Evolutionary conservation across 768 basidiomycete species (phyloP), one percentile per base, ranked within the genome.

Genomic region (Termitomyces sp.): DNA sequence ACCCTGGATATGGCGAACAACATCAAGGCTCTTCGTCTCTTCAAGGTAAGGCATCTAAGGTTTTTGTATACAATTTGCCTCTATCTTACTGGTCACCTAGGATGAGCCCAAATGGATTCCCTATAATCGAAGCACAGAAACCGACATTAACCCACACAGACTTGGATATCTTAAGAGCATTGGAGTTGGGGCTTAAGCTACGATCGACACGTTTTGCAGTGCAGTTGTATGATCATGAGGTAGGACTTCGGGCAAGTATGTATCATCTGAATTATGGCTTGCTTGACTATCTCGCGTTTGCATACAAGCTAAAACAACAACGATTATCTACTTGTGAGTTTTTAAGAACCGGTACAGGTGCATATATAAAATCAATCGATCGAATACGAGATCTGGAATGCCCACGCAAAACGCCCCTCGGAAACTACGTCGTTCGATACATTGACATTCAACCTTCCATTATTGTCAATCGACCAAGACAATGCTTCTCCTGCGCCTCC

Each of bases 91-190:
- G 55, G 52, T 29, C 42, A 20, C 20, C 33, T 68, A 95, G 91
- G 92, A 95, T 57, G 92, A 93, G 65, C 93, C 92, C 15, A 94
- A 92, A 69, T 97, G 94, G 94, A 76, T 82, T 0, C 89, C 93
- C 0, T 73, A 91, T 69, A 85, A 88, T 65, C 82, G 92, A 20
- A 74, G 78, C 46, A 56, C 65, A 0, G 76, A 76, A 22, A 88
- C 88, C 0, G 92, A 94, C 41, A 64, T 51, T 22, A 92, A 92
- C 66, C 75, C 77, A 5, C 80, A 80, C 71, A 77, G 92, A 18
- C 26, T 82, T 9, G 75, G 79, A 10, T 93, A 94, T 65, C 68
- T 91, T 57, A 72, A 77, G 62, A 74, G 64, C 48, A 72, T 88
- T 24, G 66, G 75, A 31, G 75, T 81, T 20, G 69, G 69, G 12